phyloP scores from a whole-genome alignment of 805 yeast species.

The Hanseniaspora clermontiae region DNA sequence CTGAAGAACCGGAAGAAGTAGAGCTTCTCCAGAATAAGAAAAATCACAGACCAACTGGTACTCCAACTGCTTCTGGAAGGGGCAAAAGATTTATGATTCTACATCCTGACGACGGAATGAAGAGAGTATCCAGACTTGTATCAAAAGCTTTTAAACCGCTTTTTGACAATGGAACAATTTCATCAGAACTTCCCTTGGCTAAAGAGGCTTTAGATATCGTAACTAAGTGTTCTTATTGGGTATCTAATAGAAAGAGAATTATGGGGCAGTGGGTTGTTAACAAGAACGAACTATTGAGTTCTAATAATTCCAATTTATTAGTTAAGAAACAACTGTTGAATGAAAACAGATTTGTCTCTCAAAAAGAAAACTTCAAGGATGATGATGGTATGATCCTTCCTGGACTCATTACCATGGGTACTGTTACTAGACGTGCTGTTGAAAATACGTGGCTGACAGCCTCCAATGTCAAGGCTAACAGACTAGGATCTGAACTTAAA shows the following conservation, averaged over 20 bases:
- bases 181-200: slow-evolving; percentile 62
- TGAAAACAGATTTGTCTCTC: slow-evolving; percentile 10
- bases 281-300: slow-evolving; percentile 24
- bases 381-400: slow-evolving; percentile 71
- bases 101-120: slow-evolving; percentile 69
- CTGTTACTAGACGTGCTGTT: slow-evolving; percentile 89
- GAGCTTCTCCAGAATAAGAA: slow-evolving; percentile 28
- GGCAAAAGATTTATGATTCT: slow-evolving; percentile 54
- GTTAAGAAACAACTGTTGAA: slow-evolving; percentile 3
- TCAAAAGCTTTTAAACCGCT: slow-evolving; percentile 60
- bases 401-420: slow-evolving; percentile 81
- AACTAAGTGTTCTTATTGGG: slow-evolving; percentile 82
- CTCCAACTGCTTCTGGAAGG: slow-evolving; percentile 9
- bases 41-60: slow-evolving; percentile 24
- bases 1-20: slow-evolving; percentile 26
- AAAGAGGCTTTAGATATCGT: slow-evolving; percentile 66
- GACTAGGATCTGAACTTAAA: slow-evolving; percentile 90
- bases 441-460: slow-evolving; percentile 98
- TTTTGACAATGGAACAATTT: slow-evolving; percentile 61
- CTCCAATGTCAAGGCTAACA: slow-evolving; percentile 70
- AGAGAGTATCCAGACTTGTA: slow-evolving; percentile 62
- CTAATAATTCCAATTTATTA: not conserved
- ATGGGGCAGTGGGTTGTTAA: slow-evolving; percentile 74
- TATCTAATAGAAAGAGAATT: slow-evolving; percentile 76
- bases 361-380: slow-evolving; percentile 14